Evolutionary conservation across 208 protist species (phyloP).

Genomic region (Acanthamoeba royreba): DNA sequence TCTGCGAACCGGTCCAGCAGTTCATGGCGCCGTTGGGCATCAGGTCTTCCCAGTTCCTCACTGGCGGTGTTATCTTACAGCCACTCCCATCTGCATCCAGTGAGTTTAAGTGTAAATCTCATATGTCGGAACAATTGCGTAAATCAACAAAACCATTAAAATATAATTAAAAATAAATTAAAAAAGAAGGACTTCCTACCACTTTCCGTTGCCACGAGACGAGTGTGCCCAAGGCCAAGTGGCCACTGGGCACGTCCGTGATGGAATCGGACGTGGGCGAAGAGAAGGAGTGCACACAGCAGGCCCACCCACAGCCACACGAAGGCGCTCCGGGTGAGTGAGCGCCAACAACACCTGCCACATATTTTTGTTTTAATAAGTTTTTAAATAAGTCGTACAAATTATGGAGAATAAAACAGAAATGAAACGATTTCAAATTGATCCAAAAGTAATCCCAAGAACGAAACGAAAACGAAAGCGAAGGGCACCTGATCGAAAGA

Average conservation of each 20-base stretch:
- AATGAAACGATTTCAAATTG: neutral
- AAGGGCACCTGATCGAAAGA: neutral
- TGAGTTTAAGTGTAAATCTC: too few relatives aligned
- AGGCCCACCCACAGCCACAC: neutral
- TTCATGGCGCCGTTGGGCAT: neutral
- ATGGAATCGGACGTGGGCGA: neutral
- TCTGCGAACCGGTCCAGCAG: conserved; percentile 8
- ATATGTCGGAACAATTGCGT: too few relatives aligned
- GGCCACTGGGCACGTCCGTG: neutral
- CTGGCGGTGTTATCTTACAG: neutral
- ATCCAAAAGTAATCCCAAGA: neutral
- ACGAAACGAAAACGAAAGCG: neutral
- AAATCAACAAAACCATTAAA: too few relatives aligned
- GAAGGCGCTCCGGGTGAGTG: neutral
- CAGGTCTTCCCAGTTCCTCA: neutral
- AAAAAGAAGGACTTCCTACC: too few relatives aligned
- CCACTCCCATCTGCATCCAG: too few relatives aligned
- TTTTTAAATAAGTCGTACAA: too few relatives aligned
- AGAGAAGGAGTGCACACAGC: neutral
- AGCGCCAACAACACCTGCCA: conserved; percentile 7
- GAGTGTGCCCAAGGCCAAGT: neutral
- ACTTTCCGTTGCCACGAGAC: too few relatives aligned
- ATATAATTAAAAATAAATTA: too few relatives aligned
- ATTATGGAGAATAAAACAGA: neutral
- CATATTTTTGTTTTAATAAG: too few relatives aligned